phyloP scores from a whole-genome alignment of 306 rosid species.

The Lagenaria siceraria region DNA sequence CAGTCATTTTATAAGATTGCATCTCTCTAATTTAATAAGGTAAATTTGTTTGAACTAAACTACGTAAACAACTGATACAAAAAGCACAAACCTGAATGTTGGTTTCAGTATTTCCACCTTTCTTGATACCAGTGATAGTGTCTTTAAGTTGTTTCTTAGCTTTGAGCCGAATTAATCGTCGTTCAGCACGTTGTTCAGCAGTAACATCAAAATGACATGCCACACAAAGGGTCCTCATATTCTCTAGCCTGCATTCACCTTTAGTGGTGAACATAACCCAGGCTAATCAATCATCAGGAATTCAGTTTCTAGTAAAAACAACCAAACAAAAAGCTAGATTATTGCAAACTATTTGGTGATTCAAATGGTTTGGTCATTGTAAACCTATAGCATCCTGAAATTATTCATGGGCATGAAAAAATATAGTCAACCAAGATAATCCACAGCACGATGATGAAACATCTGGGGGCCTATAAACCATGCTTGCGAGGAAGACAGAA shows the following conservation, averaged over 20 bases:
- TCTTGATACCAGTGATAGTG: conserved; percentile 33
- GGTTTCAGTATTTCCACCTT: conserved; percentile 13
- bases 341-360: neutral
- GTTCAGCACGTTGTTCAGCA: conserved; percentile 61
- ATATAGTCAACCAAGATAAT: neutral
- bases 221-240: conserved; percentile 87
- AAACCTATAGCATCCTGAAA: neutral
- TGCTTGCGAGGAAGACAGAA: neutral
- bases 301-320: neutral
- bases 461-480: neutral
- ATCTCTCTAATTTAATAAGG: neutral
- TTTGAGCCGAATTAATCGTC: conserved; percentile 45
- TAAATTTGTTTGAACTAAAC: neutral
- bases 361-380: neutral
- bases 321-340: neutral
- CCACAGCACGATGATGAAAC: neutral
- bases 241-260: conserved; percentile 91
- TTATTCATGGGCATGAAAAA: neutral
- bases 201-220: conserved; percentile 87
- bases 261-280: neutral
- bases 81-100: conserved; percentile 29
- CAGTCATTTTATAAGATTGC: neutral
- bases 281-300: neutral
- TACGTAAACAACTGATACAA: neutral
- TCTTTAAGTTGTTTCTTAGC: conserved; percentile 71